Percentiles rank a stretch among this genome's conserved stretches.
Conservation (phyloP, 2,329 filamentous ascomycete species). For the Aureobasidium sp. region DNA sequence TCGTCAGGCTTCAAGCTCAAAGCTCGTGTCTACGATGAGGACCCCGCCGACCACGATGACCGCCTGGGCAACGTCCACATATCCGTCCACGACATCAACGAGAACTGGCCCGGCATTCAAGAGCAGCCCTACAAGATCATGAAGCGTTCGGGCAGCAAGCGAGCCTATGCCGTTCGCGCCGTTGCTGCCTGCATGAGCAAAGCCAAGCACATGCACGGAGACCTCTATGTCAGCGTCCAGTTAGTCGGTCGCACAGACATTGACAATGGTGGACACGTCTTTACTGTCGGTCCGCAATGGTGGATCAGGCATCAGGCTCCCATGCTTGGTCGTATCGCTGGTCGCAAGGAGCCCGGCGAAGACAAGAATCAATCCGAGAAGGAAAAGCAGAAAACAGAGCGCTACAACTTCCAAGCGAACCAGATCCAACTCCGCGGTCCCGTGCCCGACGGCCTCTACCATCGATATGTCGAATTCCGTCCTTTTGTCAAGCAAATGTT, state of each 20-base stretch:
- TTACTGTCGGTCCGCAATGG: slow-evolving; percentile 68
- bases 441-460: slow-evolving; percentile 72
- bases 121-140: slow-evolving; percentile 63
- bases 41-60: slow-evolving; percentile 79
- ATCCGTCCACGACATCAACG: slow-evolving; percentile 51
- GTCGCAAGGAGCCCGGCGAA: slow-evolving; percentile 52
- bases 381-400: slow-evolving; percentile 54
- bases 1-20: slow-evolving; percentile 75
- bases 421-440: slow-evolving; percentile 84
- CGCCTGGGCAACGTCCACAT: slow-evolving; percentile 80
- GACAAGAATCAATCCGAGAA: slow-evolving; percentile 23
- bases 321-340: slow-evolving; percentile 74
- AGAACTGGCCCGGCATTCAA: slow-evolving; percentile 62
- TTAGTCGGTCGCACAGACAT: slow-evolving; percentile 67
- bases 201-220: slow-evolving; percentile 60
- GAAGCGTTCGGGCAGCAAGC: slow-evolving; percentile 80
- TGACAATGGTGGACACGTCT: slow-evolving; percentile 59
- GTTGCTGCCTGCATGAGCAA: slow-evolving; percentile 57
- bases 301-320: slow-evolving; percentile 85
- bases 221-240: slow-evolving; percentile 65
- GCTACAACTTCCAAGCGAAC: slow-evolving; percentile 78
- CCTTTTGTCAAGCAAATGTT: slow-evolving; percentile 90
- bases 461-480: slow-evolving; percentile 87
- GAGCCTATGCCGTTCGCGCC: slow-evolving; percentile 70
- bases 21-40: slow-evolving; percentile 83